These are phyloP conservation scores for Neofusicoccum laricinum DNA, from an alignment of 2,329 filamentous ascomycete genomes.

Conservation along the genomic window DNA sequence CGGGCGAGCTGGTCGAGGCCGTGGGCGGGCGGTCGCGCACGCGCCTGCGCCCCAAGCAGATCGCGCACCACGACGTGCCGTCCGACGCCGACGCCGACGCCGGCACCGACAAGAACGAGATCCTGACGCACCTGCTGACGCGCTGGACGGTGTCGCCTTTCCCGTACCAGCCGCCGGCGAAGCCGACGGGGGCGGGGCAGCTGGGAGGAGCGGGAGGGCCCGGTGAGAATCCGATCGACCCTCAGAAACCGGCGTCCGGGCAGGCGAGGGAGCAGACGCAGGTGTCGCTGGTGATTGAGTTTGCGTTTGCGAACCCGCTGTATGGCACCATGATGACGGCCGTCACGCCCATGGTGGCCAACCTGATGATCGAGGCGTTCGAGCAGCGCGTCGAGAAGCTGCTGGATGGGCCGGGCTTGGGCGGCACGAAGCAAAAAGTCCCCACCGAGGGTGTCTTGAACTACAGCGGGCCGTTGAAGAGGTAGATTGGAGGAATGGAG, in stretches of 20 bases:
- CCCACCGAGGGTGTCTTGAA: background rate
- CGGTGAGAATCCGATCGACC: slow-evolving; percentile 28
- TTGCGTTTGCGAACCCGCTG: slow-evolving; percentile 83
- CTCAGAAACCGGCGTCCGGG: slow-evolving; percentile 21
- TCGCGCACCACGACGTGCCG: slow-evolving; percentile 7
- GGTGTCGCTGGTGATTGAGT: slow-evolving; percentile 73
- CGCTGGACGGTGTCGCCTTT: slow-evolving; percentile 63
- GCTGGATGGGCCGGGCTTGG: slow-evolving; percentile 22
- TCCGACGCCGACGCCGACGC: background rate
- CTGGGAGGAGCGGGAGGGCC: slow-evolving; percentile 30
- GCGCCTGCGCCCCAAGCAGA: slow-evolving; percentile 10
- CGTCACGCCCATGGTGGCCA: slow-evolving; percentile 79
- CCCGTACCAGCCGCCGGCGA: slow-evolving; percentile 42
- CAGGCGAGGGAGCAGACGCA: slow-evolving; percentile 56
- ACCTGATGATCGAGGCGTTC: slow-evolving; percentile 90
- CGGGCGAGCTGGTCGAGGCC: slow-evolving; percentile 39
- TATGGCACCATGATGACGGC: slow-evolving; percentile 79
- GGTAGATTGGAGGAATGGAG: background rate
- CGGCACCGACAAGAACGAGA: slow-evolving; percentile 20
- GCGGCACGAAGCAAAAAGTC: background rate
- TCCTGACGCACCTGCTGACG: slow-evolving; percentile 69
- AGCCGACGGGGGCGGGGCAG: slow-evolving; percentile 21
- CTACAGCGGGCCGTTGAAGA: slow-evolving; percentile 1
- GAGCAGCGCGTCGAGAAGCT: slow-evolving; percentile 71
- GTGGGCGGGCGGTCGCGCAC: slow-evolving; percentile 21